Evolutionary conservation across 345 rosid species (phyloP).

Genomic region (Boechera stricta): DNA sequence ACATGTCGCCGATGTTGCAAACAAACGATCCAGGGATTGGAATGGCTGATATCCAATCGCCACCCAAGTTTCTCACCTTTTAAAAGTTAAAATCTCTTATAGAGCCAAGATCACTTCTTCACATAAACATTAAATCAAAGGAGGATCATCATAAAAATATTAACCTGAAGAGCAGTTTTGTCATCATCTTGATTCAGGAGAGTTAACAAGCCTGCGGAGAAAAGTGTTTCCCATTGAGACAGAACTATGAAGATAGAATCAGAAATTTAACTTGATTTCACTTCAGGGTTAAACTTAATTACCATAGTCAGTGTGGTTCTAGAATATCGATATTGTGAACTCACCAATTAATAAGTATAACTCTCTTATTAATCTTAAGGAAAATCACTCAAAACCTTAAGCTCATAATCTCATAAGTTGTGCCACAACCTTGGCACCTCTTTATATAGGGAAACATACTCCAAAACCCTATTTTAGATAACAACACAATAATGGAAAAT

Average conservation of each 20-base stretch:
- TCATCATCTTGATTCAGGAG: conserved; percentile 87
- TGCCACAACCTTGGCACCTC: too few species aligned
- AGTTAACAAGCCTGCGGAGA: conserved; percentile 63
- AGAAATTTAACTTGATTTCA: not conserved
- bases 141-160: not conserved
- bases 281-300: conserved; percentile 23
- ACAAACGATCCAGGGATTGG: conserved; percentile 84
- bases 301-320: conserved; percentile 83
- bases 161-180: conserved; percentile 73
- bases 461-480: too few species aligned
- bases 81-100: conserved; percentile 3
- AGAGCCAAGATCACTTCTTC: not conserved
- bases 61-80: conserved; percentile 78
- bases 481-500: too few species aligned
- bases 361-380: too few species aligned
- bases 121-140: not conserved
- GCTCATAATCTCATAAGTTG: too few species aligned
- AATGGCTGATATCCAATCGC: conserved; percentile 90
- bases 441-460: too few species aligned
- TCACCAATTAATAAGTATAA: too few species aligned
- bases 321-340: too few species aligned
- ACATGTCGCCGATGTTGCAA: conserved; percentile 95
- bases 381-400: too few species aligned
- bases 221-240: not conserved
- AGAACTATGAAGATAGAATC: too few species aligned